phyloP scores from a whole-genome alignment of 176 grass and related monocot genomes.

The Metroxylon sagu region DNA sequence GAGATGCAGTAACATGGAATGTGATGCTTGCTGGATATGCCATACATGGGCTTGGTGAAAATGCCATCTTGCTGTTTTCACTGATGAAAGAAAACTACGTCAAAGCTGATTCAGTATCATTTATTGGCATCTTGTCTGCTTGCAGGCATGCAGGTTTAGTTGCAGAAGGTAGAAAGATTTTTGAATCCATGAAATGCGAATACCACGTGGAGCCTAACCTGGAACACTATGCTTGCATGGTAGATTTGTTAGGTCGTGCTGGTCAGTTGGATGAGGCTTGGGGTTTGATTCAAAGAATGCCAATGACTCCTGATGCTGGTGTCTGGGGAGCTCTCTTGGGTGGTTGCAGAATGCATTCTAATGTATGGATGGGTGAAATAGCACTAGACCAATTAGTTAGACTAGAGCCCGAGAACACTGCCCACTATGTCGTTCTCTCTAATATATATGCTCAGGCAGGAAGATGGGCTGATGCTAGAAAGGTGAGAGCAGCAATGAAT shows the following conservation, averaged over 20 bases:
- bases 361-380: constrained; percentile 58
- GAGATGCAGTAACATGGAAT: constrained; percentile 37
- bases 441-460: constrained; percentile 69
- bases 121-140: constrained; percentile 60
- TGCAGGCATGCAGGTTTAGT: constrained; percentile 76
- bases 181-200: constrained; percentile 43
- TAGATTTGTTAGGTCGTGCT: constrained; percentile 71
- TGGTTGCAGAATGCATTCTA: constrained; percentile 64
- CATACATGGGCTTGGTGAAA: constrained; percentile 59
- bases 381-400: constrained; percentile 48
- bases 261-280: constrained; percentile 57
- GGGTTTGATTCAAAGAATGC: constrained; percentile 64
- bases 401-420: constrained; percentile 42
- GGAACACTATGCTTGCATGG: constrained; percentile 82
- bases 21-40: constrained; percentile 39
- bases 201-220: constrained; percentile 36
- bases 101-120: constrained; percentile 58
- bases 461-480: constrained; percentile 56
- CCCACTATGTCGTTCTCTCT: constrained; percentile 66
- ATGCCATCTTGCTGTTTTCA: constrained; percentile 57
- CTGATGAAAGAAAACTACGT: constrained; percentile 37
- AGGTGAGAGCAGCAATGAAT: constrained; percentile 55
- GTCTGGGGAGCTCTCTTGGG: constrained; percentile 84
- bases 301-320: constrained; percentile 43
- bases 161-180: constrained; percentile 45